A percentile compares a stretch with the other conserved stretches of the same genome.
Evolutionary conservation across 345 rosid species (phyloP).

Genomic region (Gossypium ekmanianum): DNA sequence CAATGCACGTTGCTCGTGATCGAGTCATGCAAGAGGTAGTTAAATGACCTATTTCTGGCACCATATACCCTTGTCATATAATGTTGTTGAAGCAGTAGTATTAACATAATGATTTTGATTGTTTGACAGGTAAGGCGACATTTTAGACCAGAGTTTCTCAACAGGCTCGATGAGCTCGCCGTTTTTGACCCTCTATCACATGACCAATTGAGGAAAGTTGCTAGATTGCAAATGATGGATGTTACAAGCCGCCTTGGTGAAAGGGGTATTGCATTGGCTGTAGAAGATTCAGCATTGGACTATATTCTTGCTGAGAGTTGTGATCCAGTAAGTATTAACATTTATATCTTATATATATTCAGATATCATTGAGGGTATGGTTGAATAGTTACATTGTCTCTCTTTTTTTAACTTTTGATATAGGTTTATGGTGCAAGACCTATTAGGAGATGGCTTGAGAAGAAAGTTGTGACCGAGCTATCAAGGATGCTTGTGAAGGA

Average conservation of each 20-base stretch:
- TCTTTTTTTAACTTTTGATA: neutral
- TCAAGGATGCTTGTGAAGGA: constrained; percentile 80
- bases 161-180: constrained; percentile 84
- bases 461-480: constrained; percentile 79
- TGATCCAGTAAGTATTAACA: constrained; percentile 62
- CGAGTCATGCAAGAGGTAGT: constrained; percentile 74
- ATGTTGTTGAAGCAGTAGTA: neutral
- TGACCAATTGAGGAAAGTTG: constrained; percentile 79
- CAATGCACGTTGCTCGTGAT: constrained; percentile 82
- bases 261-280: constrained; percentile 80
- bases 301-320: constrained; percentile 64
- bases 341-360: neutral
- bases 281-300: constrained; percentile 78
- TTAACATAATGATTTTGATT: neutral
- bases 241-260: constrained; percentile 79
- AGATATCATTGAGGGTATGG: neutral
- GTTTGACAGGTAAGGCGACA: constrained; percentile 58
- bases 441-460: constrained; percentile 93
- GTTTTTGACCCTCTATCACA: constrained; percentile 90
- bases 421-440: constrained; percentile 83
- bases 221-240: constrained; percentile 79
- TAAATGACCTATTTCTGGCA: neutral
- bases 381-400: neutral
- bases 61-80: neutral
- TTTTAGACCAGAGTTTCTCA: constrained; percentile 81